Evolutionary conservation across 148 eudicot species (phyloP).

Genomic region (Cornus suecica): DNA sequence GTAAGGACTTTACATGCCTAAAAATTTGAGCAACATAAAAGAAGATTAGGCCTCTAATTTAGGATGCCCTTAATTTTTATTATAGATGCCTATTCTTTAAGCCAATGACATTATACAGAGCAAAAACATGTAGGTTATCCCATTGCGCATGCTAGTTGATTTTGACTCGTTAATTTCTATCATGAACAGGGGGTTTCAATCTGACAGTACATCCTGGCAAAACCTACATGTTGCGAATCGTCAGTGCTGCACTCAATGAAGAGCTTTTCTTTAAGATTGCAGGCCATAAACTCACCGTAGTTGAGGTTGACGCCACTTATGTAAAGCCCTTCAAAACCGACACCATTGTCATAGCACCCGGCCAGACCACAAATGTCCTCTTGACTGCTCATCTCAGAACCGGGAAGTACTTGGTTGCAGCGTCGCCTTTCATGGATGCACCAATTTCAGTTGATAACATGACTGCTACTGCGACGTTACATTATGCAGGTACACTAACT

Average conservation of each 20-base stretch:
- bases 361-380: slow-evolving; percentile 59
- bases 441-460: slow-evolving; percentile 58
- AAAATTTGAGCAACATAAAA: not conserved
- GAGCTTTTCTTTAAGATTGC: slow-evolving; percentile 53
- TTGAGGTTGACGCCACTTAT: slow-evolving; percentile 57
- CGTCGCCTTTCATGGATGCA: slow-evolving; percentile 56
- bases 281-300: slow-evolving; percentile 44
- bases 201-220: slow-evolving; percentile 36
- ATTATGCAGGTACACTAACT: slow-evolving; percentile 25
- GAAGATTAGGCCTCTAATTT: not conserved
- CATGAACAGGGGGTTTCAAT: slow-evolving; percentile 27
- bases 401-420: slow-evolving; percentile 44
- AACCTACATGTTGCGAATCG: slow-evolving; percentile 40
- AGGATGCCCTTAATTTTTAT: not conserved
- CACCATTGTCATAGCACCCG: slow-evolving; percentile 48
- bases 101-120: too few species aligned
- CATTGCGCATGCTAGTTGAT: too few species aligned
- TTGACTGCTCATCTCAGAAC: slow-evolving; percentile 28
- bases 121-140: too few species aligned
- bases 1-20: slow-evolving; percentile 8
- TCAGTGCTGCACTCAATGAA: slow-evolving; percentile 56
- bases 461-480: slow-evolving; percentile 45
- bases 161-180: not conserved
- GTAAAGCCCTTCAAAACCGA: slow-evolving; percentile 45
- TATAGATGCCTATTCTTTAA: too few species aligned